Evolutionary conservation across 75 land plant genomes (phyloP).

Genomic region (Pinus taeda): DNA sequence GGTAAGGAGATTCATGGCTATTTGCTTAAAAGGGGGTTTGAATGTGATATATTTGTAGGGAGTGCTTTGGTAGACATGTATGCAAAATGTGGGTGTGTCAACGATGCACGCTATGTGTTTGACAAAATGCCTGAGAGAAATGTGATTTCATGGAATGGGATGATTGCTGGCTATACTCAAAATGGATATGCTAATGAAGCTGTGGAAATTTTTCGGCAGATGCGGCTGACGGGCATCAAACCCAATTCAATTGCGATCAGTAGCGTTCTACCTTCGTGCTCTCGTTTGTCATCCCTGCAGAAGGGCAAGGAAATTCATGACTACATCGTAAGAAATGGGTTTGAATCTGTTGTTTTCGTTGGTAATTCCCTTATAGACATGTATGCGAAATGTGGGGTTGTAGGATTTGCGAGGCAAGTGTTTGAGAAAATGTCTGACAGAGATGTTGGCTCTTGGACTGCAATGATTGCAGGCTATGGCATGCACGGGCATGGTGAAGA

Average conservation of each 20-base stretch:
- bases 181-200: constrained; percentile 24
- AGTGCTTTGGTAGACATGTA: constrained; percentile 69
- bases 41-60: constrained; percentile 47
- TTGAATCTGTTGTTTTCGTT: constrained; percentile 43
- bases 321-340: constrained; percentile 23
- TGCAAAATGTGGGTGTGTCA: constrained; percentile 38
- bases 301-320: constrained; percentile 50
- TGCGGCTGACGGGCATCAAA: constrained; percentile 35
- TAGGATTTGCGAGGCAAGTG: constrained; percentile 31
- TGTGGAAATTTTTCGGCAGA: constrained; percentile 41
- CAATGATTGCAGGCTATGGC: constrained; percentile 59
- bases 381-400: constrained; percentile 60
- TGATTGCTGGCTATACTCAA: constrained; percentile 41
- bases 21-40: constrained; percentile 51
- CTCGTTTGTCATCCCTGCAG: constrained; percentile 27
- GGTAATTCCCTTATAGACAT: constrained; percentile 58
- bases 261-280: constrained; percentile 44
- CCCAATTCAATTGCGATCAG: constrained; percentile 51
- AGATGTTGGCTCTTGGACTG: constrained; percentile 68
- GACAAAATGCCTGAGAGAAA: constrained; percentile 29
- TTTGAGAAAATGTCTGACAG: constrained; percentile 33
- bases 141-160: constrained; percentile 57
- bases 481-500: constrained; percentile 41
- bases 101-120: constrained; percentile 28
- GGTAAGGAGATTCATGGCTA: constrained; percentile 55